phyloP scores from a whole-genome alignment of 2,329 filamentous ascomycete species.

The Gaeumannomyces tritici region DNA sequence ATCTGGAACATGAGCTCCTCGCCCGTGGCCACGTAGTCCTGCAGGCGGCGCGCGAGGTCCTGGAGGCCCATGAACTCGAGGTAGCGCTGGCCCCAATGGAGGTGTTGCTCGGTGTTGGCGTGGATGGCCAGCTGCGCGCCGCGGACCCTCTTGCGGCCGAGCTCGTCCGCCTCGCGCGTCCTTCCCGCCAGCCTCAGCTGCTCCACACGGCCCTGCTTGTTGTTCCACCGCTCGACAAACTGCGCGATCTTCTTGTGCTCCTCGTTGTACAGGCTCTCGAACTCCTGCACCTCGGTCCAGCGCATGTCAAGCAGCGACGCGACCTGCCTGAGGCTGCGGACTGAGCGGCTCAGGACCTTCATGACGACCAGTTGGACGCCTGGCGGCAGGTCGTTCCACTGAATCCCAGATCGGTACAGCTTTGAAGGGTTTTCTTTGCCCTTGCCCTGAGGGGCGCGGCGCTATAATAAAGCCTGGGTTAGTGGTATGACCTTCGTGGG shows the following conservation, averaged over 20 bases:
- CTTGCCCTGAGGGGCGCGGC: no score
- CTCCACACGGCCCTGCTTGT: neutral
- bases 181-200: neutral
- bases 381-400: constrained; percentile 3
- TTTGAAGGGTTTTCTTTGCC: no score
- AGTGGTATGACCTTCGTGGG: no score
- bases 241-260: constrained; percentile 3
- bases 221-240: neutral
- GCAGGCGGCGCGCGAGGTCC: constrained; percentile 3
- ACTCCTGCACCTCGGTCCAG: neutral
- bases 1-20: constrained; percentile 2
- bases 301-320: constrained; percentile 5
- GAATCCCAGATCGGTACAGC: neutral
- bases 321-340: neutral
- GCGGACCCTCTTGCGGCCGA: neutral
- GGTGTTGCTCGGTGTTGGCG: constrained; percentile 2
- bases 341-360: constrained; percentile 7
- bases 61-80: constrained; percentile 5
- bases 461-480: no score
- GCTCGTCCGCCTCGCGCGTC: neutral
- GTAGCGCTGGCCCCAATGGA: constrained; percentile 5
- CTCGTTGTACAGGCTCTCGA: constrained; percentile 6
- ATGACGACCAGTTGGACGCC: constrained; percentile 11
- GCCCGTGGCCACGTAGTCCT: constrained; percentile 1
- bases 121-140: constrained; percentile 4